Base-by-base conservation (phyloP, 2,329 filamentous ascomycete genomes). In the Ophiostoma ulmi region DNA sequence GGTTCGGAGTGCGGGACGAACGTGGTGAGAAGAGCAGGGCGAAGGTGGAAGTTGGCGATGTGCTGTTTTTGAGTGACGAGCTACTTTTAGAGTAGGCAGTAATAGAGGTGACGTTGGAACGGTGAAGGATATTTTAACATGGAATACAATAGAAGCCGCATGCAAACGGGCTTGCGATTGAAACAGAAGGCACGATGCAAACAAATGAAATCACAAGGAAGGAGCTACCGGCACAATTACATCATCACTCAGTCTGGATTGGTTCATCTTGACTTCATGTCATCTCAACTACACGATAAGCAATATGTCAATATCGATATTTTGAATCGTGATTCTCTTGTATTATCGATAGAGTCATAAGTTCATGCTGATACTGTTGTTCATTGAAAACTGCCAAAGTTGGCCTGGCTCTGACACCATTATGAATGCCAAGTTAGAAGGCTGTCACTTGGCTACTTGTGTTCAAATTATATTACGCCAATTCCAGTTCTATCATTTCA, bases 151-250 rank as follows among this genome's bases (percentile, higher is more conserved):
- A 44, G 11, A 39, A 26, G 20, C 31, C 20, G 20, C 31, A 39
- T 11, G 7, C 35, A 65, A 48, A 48, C 17, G 44, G 17, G 41
- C 11, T 2, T 36, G 26, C 10, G 31, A 22, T 31, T 11, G 0
- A 35, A n/a, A 17, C 11, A 63, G 69, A 70, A 70, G 64, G 64
- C 63, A 67, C 64, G 65, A 67, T 44, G 38, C 69, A 17, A 58
- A 26, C 65, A 63, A 44, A 61, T 20, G 26, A 61, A 64, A 63
- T 36, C 55, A n/a, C 36, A 63, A 63, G 55, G 68, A 63, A 65
- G 58, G 58, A 26, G 58, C 58, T 39, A 66, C 68, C 31, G 31
- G 20, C 11, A 36, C 13, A 5, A 26, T 48, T 44, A 61, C 26
- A 17, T 39, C 41, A 39, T 2, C 31, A 13, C 17, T 22, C 14